Base-by-base conservation (phyloP, 179 eudicot genomes). In the Carnegiea gigantea region DNA sequence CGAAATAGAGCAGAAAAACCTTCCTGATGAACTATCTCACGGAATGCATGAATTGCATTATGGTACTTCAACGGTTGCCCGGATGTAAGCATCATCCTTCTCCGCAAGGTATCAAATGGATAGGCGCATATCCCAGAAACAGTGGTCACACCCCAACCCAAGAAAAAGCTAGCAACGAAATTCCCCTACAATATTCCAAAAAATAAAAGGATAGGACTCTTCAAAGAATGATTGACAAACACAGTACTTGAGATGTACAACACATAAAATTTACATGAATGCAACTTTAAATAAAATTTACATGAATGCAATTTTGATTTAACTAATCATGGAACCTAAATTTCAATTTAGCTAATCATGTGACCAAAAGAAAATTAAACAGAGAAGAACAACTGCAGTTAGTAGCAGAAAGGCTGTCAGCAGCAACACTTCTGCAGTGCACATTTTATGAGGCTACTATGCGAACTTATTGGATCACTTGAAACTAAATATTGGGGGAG, bases 1-100 rank as follows among this genome's bases (percentile, higher is more conserved):
- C 98, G 90, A 75, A 84, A 97, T 49, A 97, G 92, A 44, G 97
- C 97, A 36, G 78, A 59, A 80, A 90, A 89, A 28, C 99, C 98
- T 88, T 97, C 99, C 11, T 77, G 83, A 13, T 86, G 92, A 77
- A 97, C 68, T 64, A 97, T 95, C 88, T 97, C 98, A n/a, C 73
- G 86, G 24, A 93, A 87, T 64, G 98, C 98, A 80, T 97, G 99
- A 77, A 87, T 21, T 64, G 92, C 79, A 78, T 83, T 92, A 30
- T 82, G 90, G 80, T 97, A 97, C 86, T 95, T 97, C 43, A 87
- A 43, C 6, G 95, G 85, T 64, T 97, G 97, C 79, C 99, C 99
- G 73, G 98, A 97, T 28, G 99, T 97, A 81, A 97, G 92, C 99
- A 97, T 97, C 98, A 97, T 95, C 85, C 99, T 92, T 80, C 99